Percentiles rank a stretch among this genome's conserved stretches.
Evolutionary conservation across 768 basidiomycete species (phyloP).

Genomic region (Naganishia friedmannii): DNA sequence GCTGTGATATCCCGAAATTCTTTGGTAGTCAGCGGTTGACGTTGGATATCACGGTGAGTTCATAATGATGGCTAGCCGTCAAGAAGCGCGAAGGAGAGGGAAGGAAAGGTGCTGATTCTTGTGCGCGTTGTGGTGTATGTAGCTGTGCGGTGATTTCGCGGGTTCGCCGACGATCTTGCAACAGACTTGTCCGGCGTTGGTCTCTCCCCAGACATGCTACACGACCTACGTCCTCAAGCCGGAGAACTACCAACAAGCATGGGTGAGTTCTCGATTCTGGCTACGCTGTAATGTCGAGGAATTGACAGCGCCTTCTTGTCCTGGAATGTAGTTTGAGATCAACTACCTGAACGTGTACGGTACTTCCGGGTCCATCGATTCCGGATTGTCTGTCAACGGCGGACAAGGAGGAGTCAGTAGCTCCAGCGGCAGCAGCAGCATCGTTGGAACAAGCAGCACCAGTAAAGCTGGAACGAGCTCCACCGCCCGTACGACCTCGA

Average conservation of each 20-base stretch:
- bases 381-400: background rate
- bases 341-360: constrained; percentile 32
- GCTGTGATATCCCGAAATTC: constrained; percentile 30
- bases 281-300: background rate
- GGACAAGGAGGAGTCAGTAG: background rate
- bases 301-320: background rate
- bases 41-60: constrained; percentile 31
- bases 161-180: constrained; percentile 17
- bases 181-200: constrained; percentile 29
- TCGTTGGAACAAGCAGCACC: background rate
- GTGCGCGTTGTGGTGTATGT: background rate
- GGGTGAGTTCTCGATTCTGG: constrained; percentile 3
- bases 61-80: background rate
- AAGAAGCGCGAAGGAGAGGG: background rate
- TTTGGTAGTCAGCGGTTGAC: constrained; percentile 44
- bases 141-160: constrained; percentile 32
- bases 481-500: background rate
- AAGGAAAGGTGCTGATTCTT: background rate
- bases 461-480: background rate
- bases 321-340: constrained; percentile 28
- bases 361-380: constrained; percentile 18
- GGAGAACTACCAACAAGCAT: constrained; percentile 27
- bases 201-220: constrained; percentile 31
- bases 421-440: background rate
- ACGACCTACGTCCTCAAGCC: constrained; percentile 31